Evolutionary conservation across 2,329 filamentous ascomycete species (phyloP).

Genomic region (Chaetothyriales sp.): DNA sequence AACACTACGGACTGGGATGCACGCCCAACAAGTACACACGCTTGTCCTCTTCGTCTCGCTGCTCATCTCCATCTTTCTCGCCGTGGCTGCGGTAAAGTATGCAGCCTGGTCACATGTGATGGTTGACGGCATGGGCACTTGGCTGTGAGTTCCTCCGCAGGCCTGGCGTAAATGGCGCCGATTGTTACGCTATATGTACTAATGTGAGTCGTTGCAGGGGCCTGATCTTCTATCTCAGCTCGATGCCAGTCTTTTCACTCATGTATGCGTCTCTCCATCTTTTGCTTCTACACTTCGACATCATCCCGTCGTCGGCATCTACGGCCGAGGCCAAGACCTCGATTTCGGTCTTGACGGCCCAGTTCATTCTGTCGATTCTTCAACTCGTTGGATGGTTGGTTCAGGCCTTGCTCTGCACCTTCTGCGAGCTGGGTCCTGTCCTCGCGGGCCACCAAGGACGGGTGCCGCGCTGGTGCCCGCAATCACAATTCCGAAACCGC

Average conservation of each 20-base stretch:
- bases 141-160: constrained; percentile 13
- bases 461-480: constrained; percentile 12
- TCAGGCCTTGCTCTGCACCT: constrained; percentile 11
- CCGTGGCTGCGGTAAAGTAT: constrained; percentile 14
- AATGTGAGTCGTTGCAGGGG: background rate
- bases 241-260: constrained; percentile 10
- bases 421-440: constrained; percentile 12
- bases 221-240: constrained; percentile 9
- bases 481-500: constrained; percentile 11
- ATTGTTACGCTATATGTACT: no score
- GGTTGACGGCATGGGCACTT: constrained; percentile 5
- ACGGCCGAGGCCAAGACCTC: background rate
- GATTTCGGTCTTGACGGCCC: background rate
- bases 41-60: constrained; percentile 9
- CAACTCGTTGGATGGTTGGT: constrained; percentile 9
- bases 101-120: constrained; percentile 11
- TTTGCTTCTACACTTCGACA: constrained; percentile 11
- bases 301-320: background rate
- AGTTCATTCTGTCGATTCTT: constrained; percentile 8
- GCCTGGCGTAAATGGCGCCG: no score
- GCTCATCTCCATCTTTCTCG: constrained; percentile 8
- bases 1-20: constrained; percentile 4
- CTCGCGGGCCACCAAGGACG: constrained; percentile 9
- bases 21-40: constrained; percentile 8
- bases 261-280: constrained; percentile 9